Base-by-base conservation (phyloP, 352 stramenopile genomes). In the Phytophthora melonis region DNA sequence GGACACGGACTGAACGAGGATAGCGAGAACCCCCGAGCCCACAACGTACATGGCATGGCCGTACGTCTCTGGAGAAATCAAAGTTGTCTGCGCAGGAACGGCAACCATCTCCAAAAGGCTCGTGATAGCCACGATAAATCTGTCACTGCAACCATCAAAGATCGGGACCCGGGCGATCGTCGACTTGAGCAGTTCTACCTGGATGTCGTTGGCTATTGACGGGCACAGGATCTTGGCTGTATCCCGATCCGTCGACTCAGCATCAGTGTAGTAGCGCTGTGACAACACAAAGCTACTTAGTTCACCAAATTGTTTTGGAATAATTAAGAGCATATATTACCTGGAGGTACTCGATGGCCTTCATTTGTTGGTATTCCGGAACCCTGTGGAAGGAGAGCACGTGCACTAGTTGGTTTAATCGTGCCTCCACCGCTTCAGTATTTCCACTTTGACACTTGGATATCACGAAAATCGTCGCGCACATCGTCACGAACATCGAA, bases 41-140 rank as follows among this genome's bases (percentile, higher is more conserved):
- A 93, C 74, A 62, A 93, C 86, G 63, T 88, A 93, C 86, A 93
- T 90, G 2, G 82, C 81, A 39, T 93, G 81, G 1, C 86, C 86
- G 14, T 61, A 52, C 86, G 1, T 84, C 86, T 14, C 54, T 70
- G 57, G 80, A 63, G 41, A 91, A 92, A 34, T 34, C 0, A 93
- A 69, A 0, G 75, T 79, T 16, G 64, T 83, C 43, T 91, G 83
- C 0, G 86, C 81, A 9, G 86, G 81, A 0, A 92, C 45, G 6
- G 86, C 82, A 1, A 87, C 72, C 3, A 81, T 73, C 21, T 91
- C 80, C 11, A 93, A 76, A 6, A 93, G 49, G 70, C 84, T 89
- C 3, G 84, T 90, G 11, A 92, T 52, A 0, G 84, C 86, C 14
- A 83, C 57, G 3, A 88, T 65, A 47, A 93, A 93, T 14, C 75